Conservation (phyloP, 352 stramenopile genomes). For the Phytophthora pseudosyringae region DNA sequence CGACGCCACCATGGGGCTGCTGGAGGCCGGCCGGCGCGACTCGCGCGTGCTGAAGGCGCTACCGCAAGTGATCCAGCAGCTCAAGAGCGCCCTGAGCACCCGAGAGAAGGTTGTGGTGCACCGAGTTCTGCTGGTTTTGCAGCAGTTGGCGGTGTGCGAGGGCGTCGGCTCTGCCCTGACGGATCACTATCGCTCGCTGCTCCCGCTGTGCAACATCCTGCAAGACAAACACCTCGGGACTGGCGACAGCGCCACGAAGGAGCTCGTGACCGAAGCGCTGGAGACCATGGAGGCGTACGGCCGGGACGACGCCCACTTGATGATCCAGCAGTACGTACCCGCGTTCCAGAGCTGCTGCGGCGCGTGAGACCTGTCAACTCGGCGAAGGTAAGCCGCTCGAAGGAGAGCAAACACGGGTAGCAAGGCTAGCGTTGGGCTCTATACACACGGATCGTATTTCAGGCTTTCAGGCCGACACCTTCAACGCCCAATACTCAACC, state of each 20-base stretch:
- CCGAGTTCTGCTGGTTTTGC: constrained; percentile 71
- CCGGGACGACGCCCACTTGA: constrained; percentile 63
- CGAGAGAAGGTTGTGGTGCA: constrained; percentile 72
- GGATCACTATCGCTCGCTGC: constrained; percentile 75
- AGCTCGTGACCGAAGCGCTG: constrained; percentile 66
- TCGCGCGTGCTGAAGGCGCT: constrained; percentile 60
- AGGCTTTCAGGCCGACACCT: constrained; percentile 5
- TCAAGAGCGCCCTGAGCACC: constrained; percentile 71
- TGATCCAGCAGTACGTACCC: constrained; percentile 84
- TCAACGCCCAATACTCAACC: constrained; percentile 21
- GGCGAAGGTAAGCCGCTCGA: not conserved
- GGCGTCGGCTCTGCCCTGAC: constrained; percentile 66
- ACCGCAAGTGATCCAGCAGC: constrained; percentile 59
- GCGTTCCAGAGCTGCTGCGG: constrained; percentile 63
- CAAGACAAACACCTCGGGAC: constrained; percentile 82
- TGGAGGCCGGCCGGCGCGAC: constrained; percentile 59
- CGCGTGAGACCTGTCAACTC: constrained; percentile 14
- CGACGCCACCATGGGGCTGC: constrained; percentile 65
- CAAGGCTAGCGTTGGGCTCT: constrained; percentile 16
- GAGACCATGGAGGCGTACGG: constrained; percentile 81
- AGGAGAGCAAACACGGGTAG: not conserved
- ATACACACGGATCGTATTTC: constrained; percentile 28
- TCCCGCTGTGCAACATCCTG: constrained; percentile 85
- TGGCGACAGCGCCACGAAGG: constrained; percentile 62
- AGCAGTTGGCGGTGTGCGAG: constrained; percentile 76